A percentile compares a stretch with the other conserved stretches of the same genome.
Evolutionary conservation across 1,284 basidiomycete genomes (phyloP).

Genomic region (Coriolopsis trogii): DNA sequence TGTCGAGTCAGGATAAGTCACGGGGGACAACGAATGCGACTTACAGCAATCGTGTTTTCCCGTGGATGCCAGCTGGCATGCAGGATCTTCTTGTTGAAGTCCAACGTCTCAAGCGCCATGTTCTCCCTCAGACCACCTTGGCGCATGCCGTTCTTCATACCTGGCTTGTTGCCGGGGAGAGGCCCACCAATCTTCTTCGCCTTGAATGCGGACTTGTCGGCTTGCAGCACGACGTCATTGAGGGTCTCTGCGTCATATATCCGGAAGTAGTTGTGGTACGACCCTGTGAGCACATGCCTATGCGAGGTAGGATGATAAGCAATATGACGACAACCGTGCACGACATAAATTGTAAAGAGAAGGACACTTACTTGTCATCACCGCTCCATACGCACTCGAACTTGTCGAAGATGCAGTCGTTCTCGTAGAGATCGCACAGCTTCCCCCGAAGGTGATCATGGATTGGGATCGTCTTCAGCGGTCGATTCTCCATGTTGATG

Average conservation of each 20-base stretch:
- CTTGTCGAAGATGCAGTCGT: conserved; percentile 99
- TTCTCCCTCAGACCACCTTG: conserved; percentile 76
- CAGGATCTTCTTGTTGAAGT: conserved; percentile 99
- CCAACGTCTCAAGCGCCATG: conserved; percentile 89
- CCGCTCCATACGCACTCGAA: conserved; percentile 98
- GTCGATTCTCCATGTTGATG: conserved; percentile 97
- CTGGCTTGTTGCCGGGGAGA: conserved; percentile 67
- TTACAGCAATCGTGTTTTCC: conserved; percentile 95
- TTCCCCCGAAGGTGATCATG: conserved; percentile 98
- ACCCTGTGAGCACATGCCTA: conserved; percentile 94
- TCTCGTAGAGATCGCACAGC: conserved; percentile 98
- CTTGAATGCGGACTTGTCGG: conserved; percentile 99
- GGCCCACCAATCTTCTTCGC: conserved; percentile 96
- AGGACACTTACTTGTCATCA: conserved; percentile 82
- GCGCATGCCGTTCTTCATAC: conserved; percentile 70
- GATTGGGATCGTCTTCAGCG: conserved; percentile 97
- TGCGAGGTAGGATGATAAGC: conserved; percentile 39
- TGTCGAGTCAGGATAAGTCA: conserved; percentile 5
- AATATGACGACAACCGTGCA: no score
- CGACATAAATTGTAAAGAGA: no score
- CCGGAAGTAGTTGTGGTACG: conserved; percentile 99
- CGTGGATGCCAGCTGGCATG: conserved; percentile 97
- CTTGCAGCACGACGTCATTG: conserved; percentile 94
- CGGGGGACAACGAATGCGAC: conserved; percentile 34
- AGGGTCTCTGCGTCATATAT: conserved; percentile 95